Percentiles rank a stretch among this genome's conserved stretches.
Conservation (phyloP, 2,329 filamentous ascomycete species). For the Colletotrichum australisinense region DNA sequence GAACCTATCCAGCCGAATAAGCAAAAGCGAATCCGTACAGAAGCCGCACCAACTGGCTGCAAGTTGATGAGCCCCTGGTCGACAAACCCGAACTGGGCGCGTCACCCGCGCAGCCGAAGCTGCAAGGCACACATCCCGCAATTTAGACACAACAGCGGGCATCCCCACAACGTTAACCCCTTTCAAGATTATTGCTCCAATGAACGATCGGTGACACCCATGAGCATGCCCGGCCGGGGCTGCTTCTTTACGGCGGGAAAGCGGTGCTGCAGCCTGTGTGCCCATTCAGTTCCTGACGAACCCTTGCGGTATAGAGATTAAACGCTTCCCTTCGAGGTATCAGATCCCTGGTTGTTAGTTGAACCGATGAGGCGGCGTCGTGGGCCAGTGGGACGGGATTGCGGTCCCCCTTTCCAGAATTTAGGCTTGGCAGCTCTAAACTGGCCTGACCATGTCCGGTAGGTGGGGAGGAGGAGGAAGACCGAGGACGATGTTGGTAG, state of each 20-base stretch:
- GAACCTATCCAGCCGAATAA: not conserved
- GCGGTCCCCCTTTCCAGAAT: conserved; percentile 22
- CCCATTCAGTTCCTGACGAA: not conserved
- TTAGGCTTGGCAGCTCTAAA: conserved; percentile 19
- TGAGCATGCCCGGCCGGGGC: not conserved
- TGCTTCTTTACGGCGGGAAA: not conserved
- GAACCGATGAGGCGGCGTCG: conserved; percentile 24
- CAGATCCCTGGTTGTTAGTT: not conserved
- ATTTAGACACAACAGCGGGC: conserved; percentile 32
- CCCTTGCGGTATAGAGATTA: conserved; percentile 18
- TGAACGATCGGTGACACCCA: not conserved
- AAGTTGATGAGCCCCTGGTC: not conserved
- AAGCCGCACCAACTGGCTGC: not conserved
- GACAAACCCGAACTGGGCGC: not conserved
- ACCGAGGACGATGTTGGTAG: not conserved
- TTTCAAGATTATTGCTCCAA: conserved; percentile 33
- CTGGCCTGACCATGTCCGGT: conserved; percentile 17
- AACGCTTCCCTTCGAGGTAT: not conserved
- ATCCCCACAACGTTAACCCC: conserved; percentile 25
- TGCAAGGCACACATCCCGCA: conserved; percentile 35
- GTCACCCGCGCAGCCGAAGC: conserved; percentile 7
- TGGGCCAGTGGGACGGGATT: conserved; percentile 16
- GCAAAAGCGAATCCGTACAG: not conserved
- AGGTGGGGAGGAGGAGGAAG: not conserved
- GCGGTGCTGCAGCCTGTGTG: not conserved